These are phyloP conservation scores for Geranium brycei DNA, from an alignment of 345 rosid genomes.

Conservation along the genomic window DNA sequence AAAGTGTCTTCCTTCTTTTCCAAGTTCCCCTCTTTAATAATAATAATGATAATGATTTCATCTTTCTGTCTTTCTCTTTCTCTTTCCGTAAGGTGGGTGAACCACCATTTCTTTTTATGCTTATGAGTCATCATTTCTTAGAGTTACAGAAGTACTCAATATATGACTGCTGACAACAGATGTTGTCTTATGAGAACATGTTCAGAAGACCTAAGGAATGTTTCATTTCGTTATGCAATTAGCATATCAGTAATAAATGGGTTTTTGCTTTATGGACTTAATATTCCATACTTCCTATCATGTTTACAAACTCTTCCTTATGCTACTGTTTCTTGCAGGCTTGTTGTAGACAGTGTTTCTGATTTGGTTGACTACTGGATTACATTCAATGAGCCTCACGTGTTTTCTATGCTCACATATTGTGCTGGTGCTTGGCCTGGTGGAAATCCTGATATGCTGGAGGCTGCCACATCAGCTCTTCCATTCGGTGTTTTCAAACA, in stretches of 20 bases:
- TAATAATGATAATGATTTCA: too few species aligned
- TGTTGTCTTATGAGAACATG: too few species aligned
- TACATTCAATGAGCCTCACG: conserved; percentile 87
- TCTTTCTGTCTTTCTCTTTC: too few species aligned
- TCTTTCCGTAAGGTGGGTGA: too few species aligned
- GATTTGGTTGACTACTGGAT: conserved; percentile 85
- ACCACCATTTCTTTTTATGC: too few species aligned
- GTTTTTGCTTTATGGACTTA: conserved; percentile 6
- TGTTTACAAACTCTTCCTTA: conserved; percentile 8
- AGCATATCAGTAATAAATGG: not conserved
- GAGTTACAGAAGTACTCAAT: too few species aligned
- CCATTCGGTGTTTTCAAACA: conserved; percentile 82
- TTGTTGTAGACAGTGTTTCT: conserved; percentile 64
- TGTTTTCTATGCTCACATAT: conserved; percentile 85
- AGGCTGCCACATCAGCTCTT: conserved; percentile 71
- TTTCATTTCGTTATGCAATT: too few species aligned
- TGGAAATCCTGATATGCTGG: conserved; percentile 83
- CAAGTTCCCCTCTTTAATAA: too few species aligned
- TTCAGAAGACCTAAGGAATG: too few species aligned
- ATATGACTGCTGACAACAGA: too few species aligned
- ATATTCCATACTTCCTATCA: not conserved
- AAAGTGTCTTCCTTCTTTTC: too few species aligned
- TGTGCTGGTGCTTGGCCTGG: conserved; percentile 99
- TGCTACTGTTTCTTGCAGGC: conserved; percentile 35
- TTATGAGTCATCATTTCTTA: too few species aligned